Percentiles rank a stretch among this genome's conserved stretches.
Conservation (phyloP, 305 asterid species). For the Fraxinus floribunda region DNA sequence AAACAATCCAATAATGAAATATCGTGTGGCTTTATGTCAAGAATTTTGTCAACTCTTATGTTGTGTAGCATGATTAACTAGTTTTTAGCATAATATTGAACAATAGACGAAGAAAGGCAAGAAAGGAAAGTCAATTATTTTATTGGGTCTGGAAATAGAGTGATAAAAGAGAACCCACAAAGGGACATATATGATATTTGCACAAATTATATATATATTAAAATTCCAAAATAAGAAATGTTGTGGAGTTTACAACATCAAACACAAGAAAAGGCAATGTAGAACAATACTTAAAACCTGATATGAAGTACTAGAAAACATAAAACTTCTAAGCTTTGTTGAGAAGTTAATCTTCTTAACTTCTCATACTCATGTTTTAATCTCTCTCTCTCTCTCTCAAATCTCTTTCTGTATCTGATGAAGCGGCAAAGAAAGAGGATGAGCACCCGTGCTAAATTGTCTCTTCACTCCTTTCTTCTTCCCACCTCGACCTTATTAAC, state of each 20-base stretch:
- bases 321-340: slow-evolving; percentile 12
- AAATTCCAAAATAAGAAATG: slow-evolving; percentile 30
- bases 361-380: slow-evolving; percentile 21
- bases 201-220: slow-evolving; percentile 24
- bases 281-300: slow-evolving; percentile 12
- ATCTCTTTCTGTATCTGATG: slow-evolving; percentile 38
- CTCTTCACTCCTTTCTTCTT: slow-evolving; percentile 65
- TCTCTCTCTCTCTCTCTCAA: neutral
- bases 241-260: slow-evolving; percentile 45
- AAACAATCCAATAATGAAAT: too few relatives aligned
- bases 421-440: slow-evolving; percentile 91
- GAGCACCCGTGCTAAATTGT: slow-evolving; percentile 63
- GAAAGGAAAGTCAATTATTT: neutral
- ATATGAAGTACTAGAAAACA: slow-evolving; percentile 5
- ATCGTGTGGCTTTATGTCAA: too few relatives aligned
- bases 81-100: neutral
- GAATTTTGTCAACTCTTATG: too few relatives aligned
- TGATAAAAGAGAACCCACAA: neutral
- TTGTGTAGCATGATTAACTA: too few relatives aligned
- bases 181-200: neutral
- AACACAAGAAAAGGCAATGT: slow-evolving; percentile 16
- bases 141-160: neutral
- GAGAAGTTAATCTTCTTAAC: slow-evolving; percentile 22
- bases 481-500: slow-evolving; percentile 34
- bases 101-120: neutral